Percentiles rank a stretch among this genome's conserved stretches.
Conservation (phyloP, 331 rosid genomes). For the Quercus phellos region DNA sequence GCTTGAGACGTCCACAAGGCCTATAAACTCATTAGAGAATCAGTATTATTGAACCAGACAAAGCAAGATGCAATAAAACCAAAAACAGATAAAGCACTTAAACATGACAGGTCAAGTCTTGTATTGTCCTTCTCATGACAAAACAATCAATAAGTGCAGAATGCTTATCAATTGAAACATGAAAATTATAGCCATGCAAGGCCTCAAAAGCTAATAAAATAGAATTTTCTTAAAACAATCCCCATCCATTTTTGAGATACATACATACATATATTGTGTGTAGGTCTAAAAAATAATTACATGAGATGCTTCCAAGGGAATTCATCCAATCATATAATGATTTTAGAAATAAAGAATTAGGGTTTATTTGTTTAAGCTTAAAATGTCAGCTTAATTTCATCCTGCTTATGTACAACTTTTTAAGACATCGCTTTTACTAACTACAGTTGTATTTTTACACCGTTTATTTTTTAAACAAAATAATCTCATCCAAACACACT, state of each 20-base stretch:
- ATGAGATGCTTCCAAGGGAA: not conserved
- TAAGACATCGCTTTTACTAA: no score
- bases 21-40: not conserved
- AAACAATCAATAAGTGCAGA: not conserved
- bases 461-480: no score
- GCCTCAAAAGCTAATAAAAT: not conserved
- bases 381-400: no score
- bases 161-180: not conserved
- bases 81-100: slow-evolving; percentile 9
- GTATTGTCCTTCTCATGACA: not conserved
- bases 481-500: no score
- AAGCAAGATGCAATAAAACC: slow-evolving; percentile 10
- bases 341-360: not conserved
- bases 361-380: no score
- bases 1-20: not conserved
- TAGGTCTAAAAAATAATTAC: not conserved
- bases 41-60: slow-evolving; percentile 1
- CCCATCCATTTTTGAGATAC: no score
- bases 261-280: not conserved
- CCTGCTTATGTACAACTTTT: no score
- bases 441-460: no score
- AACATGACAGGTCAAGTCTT: not conserved
- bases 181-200: not conserved
- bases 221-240: not conserved
- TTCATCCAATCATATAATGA: not conserved